These are phyloP conservation scores for Penicillium egyptiacum DNA, from an alignment of 495 filamentous ascomycete genomes.

Conservation along the genomic window DNA sequence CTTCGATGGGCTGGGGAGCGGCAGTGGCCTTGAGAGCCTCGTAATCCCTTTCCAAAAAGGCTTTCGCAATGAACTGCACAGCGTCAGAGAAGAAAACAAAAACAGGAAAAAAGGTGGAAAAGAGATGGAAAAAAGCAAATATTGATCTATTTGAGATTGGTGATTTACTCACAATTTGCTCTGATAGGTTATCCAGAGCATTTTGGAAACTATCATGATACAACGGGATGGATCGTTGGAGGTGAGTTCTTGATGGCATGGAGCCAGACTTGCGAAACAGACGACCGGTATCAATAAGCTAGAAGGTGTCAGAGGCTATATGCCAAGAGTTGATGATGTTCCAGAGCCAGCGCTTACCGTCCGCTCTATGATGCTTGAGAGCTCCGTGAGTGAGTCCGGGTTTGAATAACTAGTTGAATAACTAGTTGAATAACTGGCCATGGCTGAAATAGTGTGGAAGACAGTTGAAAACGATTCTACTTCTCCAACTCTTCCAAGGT, in stretches of 20 bases:
- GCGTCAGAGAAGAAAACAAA: constrained; percentile 20
- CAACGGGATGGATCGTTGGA: constrained; percentile 43
- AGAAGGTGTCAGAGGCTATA: constrained; percentile 21
- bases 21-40: constrained; percentile 41
- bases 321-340: constrained; percentile 5
- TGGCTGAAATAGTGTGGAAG: constrained; percentile 12
- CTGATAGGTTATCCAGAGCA: constrained; percentile 51
- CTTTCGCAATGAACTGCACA: constrained; percentile 46
- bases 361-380: constrained; percentile 47
- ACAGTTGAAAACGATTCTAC: not conserved
- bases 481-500: too few species aligned
- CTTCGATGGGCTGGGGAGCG: constrained; percentile 29
- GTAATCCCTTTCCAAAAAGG: constrained; percentile 48
- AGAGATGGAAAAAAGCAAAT: not conserved
- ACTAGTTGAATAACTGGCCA: constrained; percentile 29
- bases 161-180: constrained; percentile 50
- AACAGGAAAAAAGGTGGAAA: too few species aligned
- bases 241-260: constrained; percentile 36
- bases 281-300: constrained; percentile 53
- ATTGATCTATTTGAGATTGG: not conserved
- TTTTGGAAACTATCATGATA: constrained; percentile 50
- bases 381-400: constrained; percentile 43
- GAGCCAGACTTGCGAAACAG: constrained; percentile 45
- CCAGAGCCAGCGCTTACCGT: constrained; percentile 33
- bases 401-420: constrained; percentile 37